Base-by-base conservation (phyloP, 2,329 filamentous ascomycete species). In the Aureobasidium sp. region DNA sequence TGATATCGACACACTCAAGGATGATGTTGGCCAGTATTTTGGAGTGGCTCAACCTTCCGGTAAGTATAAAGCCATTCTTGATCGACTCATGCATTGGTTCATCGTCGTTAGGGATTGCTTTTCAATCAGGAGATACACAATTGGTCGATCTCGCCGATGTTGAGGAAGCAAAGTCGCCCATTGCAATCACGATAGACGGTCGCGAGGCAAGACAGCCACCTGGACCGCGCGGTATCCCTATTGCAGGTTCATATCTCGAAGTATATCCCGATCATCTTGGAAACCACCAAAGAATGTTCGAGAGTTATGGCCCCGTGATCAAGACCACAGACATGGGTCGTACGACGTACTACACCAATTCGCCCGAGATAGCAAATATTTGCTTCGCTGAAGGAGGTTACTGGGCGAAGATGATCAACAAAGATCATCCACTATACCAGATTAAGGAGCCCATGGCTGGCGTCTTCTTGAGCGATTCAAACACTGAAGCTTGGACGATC, bases 401-500 rank as follows among this genome's bases (percentile, higher is more conserved):
- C 65, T 75, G 73, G 50, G 82, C 68, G 74, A 82, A 57, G 74
- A 77, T 63, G n/a, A 76, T 69, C 59, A 71, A 63, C 27, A 63
- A 67, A 7, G 50, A 66, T 32, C 71, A 73, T 62, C 72, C 71
- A 4, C 66, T 74, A 5, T 69, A 66, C 34, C 67, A 66, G 1
- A 71, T 74, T 66, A 74, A 71, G 53, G 63, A 71, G 12, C 62
- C 69, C 2, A 64, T 65, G 17, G 71, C 71, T 3, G 68, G 67
- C 34, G 65, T 75, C 1, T 74, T 74, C 62, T 43, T 72, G 1
- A 64, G 66, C 5, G 81, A 84, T 66, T 83, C 81, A 0, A 75
- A 81, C 20, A 79, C 77, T 0, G 74, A 77, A n/a, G 75, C 78
- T 59, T 84, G 80, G 79, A 72, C 68, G 32, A 59, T 78, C 0